Base-by-base conservation (phyloP, 2,329 filamentous ascomycete genomes). In the Fusarium paranaense region DNA sequence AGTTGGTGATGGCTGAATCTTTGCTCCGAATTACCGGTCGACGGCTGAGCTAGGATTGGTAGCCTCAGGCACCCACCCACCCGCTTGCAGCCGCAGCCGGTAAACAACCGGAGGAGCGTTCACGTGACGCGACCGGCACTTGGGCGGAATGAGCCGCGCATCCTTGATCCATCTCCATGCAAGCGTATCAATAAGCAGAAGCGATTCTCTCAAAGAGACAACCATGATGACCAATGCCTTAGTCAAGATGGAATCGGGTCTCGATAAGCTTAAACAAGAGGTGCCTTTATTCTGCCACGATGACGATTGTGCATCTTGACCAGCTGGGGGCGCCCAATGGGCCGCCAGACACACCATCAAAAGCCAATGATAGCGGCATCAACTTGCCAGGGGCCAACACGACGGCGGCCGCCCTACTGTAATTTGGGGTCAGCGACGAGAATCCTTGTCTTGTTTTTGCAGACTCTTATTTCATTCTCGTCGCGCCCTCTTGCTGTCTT, bases 1-100 rank as follows among this genome's bases (percentile, higher is more conserved):
- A 77, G 62, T 75, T 79, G 80, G 78, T 81, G 78, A 77, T 79
- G 78, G 76, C 79, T 81, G 79, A 83, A 80, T 81, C 79, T 80
- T 81, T 77, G 80, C 76, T 76, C 80, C 78, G 79, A 81, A 79
- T 78, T 78, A 79, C 75, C 72, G 73, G 73, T 69, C 72, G 63
- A 73, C 72, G 69, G 75, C 72, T 69, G 67, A 75, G 76, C 71
- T 78, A 73, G 64, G 64, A 61, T 52, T 69, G 18, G 62, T 40
- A 32, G 78, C 81, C 81, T 83, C 65, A 82, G 81, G 81, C 80
- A 79, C 14, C n/a, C 35, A 73, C 10, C 3, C 30, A n/a, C 16
- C 50, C 32, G 42, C 22, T 47, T 11, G 42, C 22, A 47, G 14
- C 42, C 42, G 32, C 8, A 66, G 45, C 69, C 69, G 72, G 71